phyloP scores from a whole-genome alignment of 202 grass and related monocot genomes.

The Brachypodium distachyon region DNA sequence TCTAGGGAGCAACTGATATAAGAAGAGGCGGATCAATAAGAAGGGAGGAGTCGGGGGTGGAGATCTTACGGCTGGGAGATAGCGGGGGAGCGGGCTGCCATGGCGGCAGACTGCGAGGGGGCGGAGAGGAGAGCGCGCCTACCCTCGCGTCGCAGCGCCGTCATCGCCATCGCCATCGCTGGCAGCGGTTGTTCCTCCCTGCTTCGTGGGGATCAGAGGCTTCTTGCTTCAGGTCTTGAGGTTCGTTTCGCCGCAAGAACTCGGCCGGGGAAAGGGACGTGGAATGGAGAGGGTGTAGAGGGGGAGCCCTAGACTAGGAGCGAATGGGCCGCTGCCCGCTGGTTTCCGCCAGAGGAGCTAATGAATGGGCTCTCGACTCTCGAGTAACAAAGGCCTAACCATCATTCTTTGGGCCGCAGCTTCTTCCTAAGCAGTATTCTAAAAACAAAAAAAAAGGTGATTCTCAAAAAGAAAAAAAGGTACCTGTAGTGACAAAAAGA shows the following conservation, averaged over 20 bases:
- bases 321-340: background rate
- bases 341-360: background rate
- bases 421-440: too few relatives aligned
- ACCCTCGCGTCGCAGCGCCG: conserved; percentile 56
- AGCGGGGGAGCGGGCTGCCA: conserved; percentile 24
- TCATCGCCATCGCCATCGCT: conserved; percentile 66
- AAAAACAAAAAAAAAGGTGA: too few relatives aligned
- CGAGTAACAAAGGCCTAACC: too few relatives aligned
- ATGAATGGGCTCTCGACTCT: background rate
- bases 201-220: background rate
- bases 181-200: background rate
- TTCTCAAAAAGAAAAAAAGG: too few relatives aligned
- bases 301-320: background rate
- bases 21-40: background rate
- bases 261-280: background rate
- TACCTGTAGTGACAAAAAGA: too few relatives aligned
- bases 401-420: too few relatives aligned
- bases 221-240: background rate
- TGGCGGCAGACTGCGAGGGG: conserved; percentile 21
- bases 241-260: conserved; percentile 1
- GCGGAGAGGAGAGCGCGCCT: conserved; percentile 46
- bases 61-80: conserved; percentile 51
- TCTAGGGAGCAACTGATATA: background rate
- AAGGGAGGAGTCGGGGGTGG: background rate
- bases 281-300: background rate